Base-by-base conservation (phyloP, 2,329 filamentous ascomycete genomes). In the Pseudopithomyces chartarum region DNA sequence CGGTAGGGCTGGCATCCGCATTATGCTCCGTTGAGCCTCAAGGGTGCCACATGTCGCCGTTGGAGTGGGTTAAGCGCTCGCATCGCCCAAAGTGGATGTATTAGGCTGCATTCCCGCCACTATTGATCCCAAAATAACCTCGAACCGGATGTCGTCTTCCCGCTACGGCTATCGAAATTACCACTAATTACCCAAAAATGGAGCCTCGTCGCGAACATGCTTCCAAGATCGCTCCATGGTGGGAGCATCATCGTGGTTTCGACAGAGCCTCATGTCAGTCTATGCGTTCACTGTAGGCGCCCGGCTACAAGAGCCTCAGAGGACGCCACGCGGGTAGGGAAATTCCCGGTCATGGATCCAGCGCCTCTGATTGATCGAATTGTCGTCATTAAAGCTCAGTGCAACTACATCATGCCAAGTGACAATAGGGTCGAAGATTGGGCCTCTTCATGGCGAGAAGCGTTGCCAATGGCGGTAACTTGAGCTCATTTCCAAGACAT, bases 81-180 rank as follows among this genome's bases (percentile, higher is more conserved):
- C 15, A 32, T 20, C 52, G n/a, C 60, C 56, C 57, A 44, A 64
- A 59, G 22, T 23, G 55, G 60, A 52, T 52, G 34, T 63, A 71
- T 72, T 71, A 70, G 61, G 50, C 63, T 56, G 54, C 13, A 62
- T 65, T 66, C 56, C 20, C 51, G 29, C 58, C 15, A 52, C 40
- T 20, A 59, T 55, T 55, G 13, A 13, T 32, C 55, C 70, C 69
- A 74, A 74, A 74, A 70, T 68, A 71, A 68, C 63, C 69, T 64
- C 62, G 59, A 67, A 70, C 62, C 48, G 60, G 62, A 34, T 20
- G 11, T 23, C 23, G 4, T 5, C 43, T 54, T 48, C 48, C 61
- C 61, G 62, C 68, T 65, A 58, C 56, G 65, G 65, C 40, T 45
- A 29, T 26, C 1, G 23, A 29, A 70, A 70, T 56, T 61, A 43